Evolutionary conservation across 2,329 filamentous ascomycete species (phyloP).

Genomic region (Phaeophleospora eucalypticola): DNA sequence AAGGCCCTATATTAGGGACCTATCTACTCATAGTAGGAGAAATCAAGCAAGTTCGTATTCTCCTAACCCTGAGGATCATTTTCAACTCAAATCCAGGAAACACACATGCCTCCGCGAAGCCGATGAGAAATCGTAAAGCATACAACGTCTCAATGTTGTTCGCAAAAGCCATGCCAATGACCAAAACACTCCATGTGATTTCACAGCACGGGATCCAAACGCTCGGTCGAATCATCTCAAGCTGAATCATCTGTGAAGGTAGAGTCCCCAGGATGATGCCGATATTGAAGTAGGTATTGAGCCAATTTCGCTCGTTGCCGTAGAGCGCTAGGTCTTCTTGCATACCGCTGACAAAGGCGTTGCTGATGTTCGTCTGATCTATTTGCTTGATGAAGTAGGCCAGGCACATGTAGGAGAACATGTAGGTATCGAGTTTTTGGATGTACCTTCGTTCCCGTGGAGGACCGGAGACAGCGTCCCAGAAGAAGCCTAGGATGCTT

Average conservation of each 20-base stretch:
- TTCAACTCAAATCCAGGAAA: conserved; percentile 16
- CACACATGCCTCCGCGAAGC: conserved; percentile 12
- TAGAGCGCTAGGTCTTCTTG: conserved; percentile 35
- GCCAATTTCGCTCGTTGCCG: conserved; percentile 39
- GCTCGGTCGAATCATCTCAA: conserved; percentile 9
- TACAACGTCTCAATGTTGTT: conserved; percentile 17
- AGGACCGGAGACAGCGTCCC: conserved; percentile 14
- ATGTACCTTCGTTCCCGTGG: conserved; percentile 11
- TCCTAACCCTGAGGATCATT: too few relatives aligned
- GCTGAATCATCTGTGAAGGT: conserved; percentile 9
- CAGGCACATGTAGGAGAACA: conserved; percentile 5
- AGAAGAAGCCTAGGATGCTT: conserved; percentile 9
- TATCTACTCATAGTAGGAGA: too few relatives aligned
- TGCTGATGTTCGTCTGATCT: conserved; percentile 16
- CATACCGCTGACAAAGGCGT: conserved; percentile 43
- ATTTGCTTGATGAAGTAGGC: conserved; percentile 9
- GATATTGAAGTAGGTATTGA: conserved; percentile 14
- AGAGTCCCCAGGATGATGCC: conserved; percentile 17
- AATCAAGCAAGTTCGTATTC: too few relatives aligned
- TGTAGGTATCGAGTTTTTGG: conserved; percentile 7
- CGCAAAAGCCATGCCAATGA: conserved; percentile 13
- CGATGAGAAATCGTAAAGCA: conserved; percentile 13
- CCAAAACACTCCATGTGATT: conserved; percentile 11
- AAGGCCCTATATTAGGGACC: too few relatives aligned
- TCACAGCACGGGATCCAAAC: conserved; percentile 13